Conservation (phyloP, 805 yeast species). For the Saccharomycopsis schoenii region DNA sequence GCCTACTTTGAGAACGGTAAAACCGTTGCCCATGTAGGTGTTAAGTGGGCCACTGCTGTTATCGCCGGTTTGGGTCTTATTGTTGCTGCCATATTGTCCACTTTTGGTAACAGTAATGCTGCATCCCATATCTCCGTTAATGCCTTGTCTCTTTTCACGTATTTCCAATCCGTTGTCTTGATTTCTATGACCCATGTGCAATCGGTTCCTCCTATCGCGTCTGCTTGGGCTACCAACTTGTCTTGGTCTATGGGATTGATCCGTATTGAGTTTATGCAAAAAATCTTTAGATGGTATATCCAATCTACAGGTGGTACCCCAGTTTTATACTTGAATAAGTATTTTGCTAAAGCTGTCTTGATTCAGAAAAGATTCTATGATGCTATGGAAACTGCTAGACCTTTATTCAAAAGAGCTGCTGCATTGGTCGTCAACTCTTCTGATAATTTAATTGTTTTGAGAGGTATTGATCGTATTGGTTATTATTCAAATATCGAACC, state of each 20-base stretch:
- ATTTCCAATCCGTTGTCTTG: slow-evolving; percentile 82
- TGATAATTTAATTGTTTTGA: slow-evolving; percentile 50
- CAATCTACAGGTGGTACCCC: slow-evolving; percentile 89
- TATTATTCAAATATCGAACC: slow-evolving; percentile 69
- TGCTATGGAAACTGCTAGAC: slow-evolving; percentile 24
- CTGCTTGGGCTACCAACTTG: slow-evolving; percentile 84
- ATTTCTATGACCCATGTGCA: slow-evolving; percentile 80
- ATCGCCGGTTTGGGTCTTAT: slow-evolving; percentile 82
- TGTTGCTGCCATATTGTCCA: slow-evolving; percentile 70
- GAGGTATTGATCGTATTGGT: slow-evolving; percentile 85
- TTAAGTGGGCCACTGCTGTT: slow-evolving; percentile 90
- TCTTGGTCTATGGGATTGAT: slow-evolving; percentile 95
- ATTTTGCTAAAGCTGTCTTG: slow-evolving; percentile 39
- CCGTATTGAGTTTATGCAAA: slow-evolving; percentile 70
- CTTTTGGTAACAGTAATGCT: slow-evolving; percentile 80
- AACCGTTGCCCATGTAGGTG: slow-evolving; percentile 70
- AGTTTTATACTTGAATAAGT: slow-evolving; percentile 45
- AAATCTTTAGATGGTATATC: slow-evolving; percentile 73
- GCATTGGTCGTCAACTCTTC: slow-evolving; percentile 38
- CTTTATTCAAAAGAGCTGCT: slow-evolving; percentile 28
- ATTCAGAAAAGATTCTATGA: slow-evolving; percentile 52
- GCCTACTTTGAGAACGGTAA: slow-evolving; percentile 68
- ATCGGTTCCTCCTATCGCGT: slow-evolving; percentile 83
- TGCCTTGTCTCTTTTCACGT: slow-evolving; percentile 71
- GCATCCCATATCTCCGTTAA: slow-evolving; percentile 86